These are phyloP conservation scores for Mycena kentingensis DNA, from an alignment of 768 basidiomycete genomes.

Conservation along the genomic window DNA sequence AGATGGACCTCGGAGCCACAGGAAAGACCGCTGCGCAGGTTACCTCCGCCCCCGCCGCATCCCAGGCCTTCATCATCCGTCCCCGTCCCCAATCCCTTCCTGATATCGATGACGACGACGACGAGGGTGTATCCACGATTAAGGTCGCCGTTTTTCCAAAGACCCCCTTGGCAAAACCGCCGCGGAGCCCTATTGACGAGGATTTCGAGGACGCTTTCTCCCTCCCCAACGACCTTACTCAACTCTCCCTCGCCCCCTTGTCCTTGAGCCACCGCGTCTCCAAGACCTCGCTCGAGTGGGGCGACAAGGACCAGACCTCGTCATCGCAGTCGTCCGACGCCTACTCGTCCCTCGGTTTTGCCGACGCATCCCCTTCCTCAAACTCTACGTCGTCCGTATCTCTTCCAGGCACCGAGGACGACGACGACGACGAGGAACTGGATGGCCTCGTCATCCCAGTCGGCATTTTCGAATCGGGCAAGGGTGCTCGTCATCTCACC, in stretches of 20 bases:
- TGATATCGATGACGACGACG: constrained; percentile 48
- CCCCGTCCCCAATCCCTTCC: constrained; percentile 55
- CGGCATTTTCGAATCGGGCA: constrained; percentile 72
- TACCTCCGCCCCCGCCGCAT: constrained; percentile 33
- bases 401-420: constrained; percentile 70
- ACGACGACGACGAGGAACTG: constrained; percentile 70
- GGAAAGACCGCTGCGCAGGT: constrained; percentile 51
- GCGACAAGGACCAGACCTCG: constrained; percentile 78
- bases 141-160: constrained; percentile 62
- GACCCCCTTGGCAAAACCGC: constrained; percentile 31
- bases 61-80: constrained; percentile 62
- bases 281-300: constrained; percentile 84
- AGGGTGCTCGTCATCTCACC: constrained; percentile 53
- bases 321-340: constrained; percentile 89
- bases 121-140: constrained; percentile 82
- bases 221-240: constrained; percentile 77
- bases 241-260: constrained; percentile 78
- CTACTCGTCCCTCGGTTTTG: constrained; percentile 78
- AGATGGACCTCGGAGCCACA: constrained; percentile 71
- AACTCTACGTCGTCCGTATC: constrained; percentile 68
- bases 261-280: constrained; percentile 77
- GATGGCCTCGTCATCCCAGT: constrained; percentile 82
- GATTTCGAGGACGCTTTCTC: constrained; percentile 85
- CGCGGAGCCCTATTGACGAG: constrained; percentile 57
- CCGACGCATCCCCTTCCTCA: constrained; percentile 70